Percentiles rank a stretch among this genome's conserved stretches.
Evolutionary conservation across 306 rosid genomes (phyloP).

Genomic region (Vigna trinervia): DNA sequence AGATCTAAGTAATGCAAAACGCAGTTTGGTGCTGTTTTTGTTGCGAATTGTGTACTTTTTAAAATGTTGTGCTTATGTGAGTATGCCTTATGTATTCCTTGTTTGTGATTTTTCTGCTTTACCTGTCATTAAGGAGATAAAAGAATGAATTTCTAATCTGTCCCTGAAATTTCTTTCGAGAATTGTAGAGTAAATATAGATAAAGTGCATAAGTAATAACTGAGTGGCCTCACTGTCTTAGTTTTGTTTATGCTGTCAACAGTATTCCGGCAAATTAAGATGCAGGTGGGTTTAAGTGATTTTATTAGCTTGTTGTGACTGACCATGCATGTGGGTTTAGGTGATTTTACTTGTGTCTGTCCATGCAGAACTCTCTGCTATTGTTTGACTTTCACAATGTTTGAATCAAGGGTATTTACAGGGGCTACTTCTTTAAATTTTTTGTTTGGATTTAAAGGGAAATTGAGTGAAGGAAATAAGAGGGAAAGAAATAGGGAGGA

Average conservation of each 20-base stretch:
- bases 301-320: not conserved
- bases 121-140: not conserved
- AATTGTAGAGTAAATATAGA: not conserved
- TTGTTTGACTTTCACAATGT: not conserved
- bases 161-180: not conserved
- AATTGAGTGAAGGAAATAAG: not conserved
- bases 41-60: not conserved
- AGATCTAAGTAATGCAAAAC: conserved; percentile 12
- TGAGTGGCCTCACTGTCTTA: not conserved
- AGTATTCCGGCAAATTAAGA: not conserved
- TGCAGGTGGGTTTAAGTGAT: not conserved
- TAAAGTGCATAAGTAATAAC: not conserved
- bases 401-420: not conserved
- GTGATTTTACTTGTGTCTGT: not conserved
- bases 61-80: not conserved
- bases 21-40: not conserved
- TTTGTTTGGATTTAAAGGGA: not conserved
- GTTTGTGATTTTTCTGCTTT: not conserved
- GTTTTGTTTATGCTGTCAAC: not conserved
- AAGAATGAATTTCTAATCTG: not conserved
- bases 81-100: not conserved
- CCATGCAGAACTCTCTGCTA: not conserved
- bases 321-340: not conserved
- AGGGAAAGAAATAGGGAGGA: not conserved
- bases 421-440: too few relatives aligned